These are phyloP conservation scores for Colletotrichum chlorophyti DNA, from an alignment of 2,329 filamentous ascomycete species.

Conservation along the genomic window DNA sequence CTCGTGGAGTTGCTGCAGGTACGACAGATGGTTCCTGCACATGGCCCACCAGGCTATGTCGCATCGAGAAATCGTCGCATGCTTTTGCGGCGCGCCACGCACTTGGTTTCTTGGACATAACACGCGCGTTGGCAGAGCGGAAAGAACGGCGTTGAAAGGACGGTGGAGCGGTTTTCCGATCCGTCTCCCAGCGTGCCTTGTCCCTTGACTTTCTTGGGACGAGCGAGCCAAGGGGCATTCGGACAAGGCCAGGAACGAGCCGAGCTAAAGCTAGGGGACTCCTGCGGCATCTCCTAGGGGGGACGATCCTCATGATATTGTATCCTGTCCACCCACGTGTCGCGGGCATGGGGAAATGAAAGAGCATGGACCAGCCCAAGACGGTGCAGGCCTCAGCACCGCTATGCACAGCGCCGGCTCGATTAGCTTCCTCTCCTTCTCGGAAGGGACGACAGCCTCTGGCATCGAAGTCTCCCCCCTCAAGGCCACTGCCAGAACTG, in stretches of 20 bases:
- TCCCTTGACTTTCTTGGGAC: neutral
- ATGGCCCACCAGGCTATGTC: conserved; percentile 6
- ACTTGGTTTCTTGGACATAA: neutral
- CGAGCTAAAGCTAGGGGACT: conserved; percentile 16
- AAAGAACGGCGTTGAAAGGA: conserved; percentile 1
- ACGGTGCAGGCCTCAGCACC: conserved; percentile 16
- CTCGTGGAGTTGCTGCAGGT: conserved; percentile 4
- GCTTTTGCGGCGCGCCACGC: neutral
- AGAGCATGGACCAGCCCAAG: conserved; percentile 23
- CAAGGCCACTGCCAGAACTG: conserved; percentile 5
- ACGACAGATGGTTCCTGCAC: conserved; percentile 12
- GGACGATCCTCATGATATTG: conserved; percentile 27
- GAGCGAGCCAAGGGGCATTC: conserved; percentile 11
- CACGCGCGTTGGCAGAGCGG: neutral
- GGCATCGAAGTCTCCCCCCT: neutral
- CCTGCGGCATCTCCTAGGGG: conserved; percentile 10
- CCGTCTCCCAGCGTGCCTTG: neutral
- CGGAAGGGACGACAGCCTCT: no score
- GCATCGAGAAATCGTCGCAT: conserved; percentile 5
- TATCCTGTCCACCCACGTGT: conserved; percentile 25
- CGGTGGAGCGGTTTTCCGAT: conserved; percentile 10
- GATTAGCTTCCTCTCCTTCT: neutral
- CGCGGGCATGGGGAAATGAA: conserved; percentile 24
- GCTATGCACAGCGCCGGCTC: conserved; percentile 2
- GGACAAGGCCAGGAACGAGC: conserved; percentile 25